Base-by-base conservation (phyloP, 2,329 filamentous ascomycete species). In the Beauveria pseudobassiana region DNA sequence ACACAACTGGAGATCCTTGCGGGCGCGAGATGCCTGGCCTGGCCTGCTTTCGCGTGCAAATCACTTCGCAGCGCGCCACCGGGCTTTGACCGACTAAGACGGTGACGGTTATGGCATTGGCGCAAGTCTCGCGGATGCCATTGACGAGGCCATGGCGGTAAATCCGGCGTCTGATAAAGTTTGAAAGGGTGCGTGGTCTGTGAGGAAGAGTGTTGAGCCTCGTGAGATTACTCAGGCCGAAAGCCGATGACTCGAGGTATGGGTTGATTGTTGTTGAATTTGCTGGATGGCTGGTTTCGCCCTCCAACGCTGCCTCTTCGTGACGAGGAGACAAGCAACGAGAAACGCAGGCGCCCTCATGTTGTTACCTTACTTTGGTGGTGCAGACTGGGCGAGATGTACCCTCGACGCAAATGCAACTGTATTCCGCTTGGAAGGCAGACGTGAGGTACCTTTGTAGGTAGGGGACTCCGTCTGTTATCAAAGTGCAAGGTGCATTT, bases 51-150 rank as follows among this genome's bases (percentile, higher is more conserved):
- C 50, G 20, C 34, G 34, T 34, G 34, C 34, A 16, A 58, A 58
- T 58, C 20, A 49, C 43, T 58, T 58, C 14, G 55, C 55, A 58
- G 43, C 20, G 54, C 28, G 55, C 55, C 55, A 57, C 54, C 14
- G 30, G 30, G 55, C 28, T 28, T 43, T 24, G 52, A n/a, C 34
- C 34, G 24, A 40, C 20, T 28, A 34, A n/a, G 20, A n/a, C 28
- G n/a, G 20, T 57, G 14, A 48, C n/a, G n/a, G 54, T 9, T 12
- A 18, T 16, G 34, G 34, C 34, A 16, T 28, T 26, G 43, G 28
- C 38, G 28, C n/a, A 34, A 9, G 26, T 43, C 3, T 22, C n/a
- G n/a, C 20, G 40, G 26, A 38, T 49, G 55, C 43, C 55, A 58
- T 58, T 58, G 55, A 48, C 43, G 28, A 26, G 55, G 55, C 43